Conservation (phyloP, 2,329 filamentous ascomycete genomes). For the Calycina herbarum region DNA sequence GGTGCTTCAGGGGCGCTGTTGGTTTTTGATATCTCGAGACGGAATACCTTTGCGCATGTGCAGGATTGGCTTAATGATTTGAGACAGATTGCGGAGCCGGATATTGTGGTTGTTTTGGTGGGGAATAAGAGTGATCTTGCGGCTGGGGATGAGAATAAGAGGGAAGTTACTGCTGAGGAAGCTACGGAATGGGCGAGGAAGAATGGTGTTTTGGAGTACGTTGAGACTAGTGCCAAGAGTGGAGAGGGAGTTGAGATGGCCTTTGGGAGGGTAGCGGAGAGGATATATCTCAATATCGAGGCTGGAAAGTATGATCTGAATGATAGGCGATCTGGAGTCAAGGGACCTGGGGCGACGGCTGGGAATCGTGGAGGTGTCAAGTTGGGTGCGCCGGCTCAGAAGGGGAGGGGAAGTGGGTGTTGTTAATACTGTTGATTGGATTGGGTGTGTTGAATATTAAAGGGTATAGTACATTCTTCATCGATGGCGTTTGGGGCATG, state of each 20-base stretch:
- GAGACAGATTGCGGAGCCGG: slow-evolving; percentile 90
- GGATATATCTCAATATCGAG: slow-evolving; percentile 97
- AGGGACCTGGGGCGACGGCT: slow-evolving; percentile 57
- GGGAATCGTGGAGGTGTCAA: slow-evolving; percentile 45
- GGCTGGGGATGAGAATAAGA: slow-evolving; percentile 55
- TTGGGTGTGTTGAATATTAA: slow-evolving; percentile 18
- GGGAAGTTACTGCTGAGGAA: slow-evolving; percentile 79
- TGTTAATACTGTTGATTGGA: slow-evolving; percentile 20
- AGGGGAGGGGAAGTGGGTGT: slow-evolving; percentile 32
- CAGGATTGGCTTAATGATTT: slow-evolving; percentile 94
- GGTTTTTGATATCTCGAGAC: slow-evolving; percentile 91
- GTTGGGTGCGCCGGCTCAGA: slow-evolving; percentile 37
- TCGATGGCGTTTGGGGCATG: slow-evolving; percentile 26
- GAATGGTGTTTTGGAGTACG: slow-evolving; percentile 89
- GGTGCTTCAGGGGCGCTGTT: slow-evolving; percentile 74
- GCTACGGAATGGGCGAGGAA: slow-evolving; percentile 84
- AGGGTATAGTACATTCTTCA: slow-evolving; percentile 18
- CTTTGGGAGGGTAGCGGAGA: slow-evolving; percentile 89
- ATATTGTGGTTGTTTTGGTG: slow-evolving; percentile 91
- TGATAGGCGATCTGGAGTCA: slow-evolving; percentile 88
- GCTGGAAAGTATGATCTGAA: slow-evolving; percentile 88
- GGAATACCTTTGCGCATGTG: slow-evolving; percentile 81
- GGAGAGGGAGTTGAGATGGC: slow-evolving; percentile 92
- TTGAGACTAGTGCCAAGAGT: slow-evolving; percentile 95
- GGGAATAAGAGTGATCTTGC: slow-evolving; percentile 93